phyloP scores from a whole-genome alignment of 2,329 filamentous ascomycete genomes.

The Penicillium sp. region DNA sequence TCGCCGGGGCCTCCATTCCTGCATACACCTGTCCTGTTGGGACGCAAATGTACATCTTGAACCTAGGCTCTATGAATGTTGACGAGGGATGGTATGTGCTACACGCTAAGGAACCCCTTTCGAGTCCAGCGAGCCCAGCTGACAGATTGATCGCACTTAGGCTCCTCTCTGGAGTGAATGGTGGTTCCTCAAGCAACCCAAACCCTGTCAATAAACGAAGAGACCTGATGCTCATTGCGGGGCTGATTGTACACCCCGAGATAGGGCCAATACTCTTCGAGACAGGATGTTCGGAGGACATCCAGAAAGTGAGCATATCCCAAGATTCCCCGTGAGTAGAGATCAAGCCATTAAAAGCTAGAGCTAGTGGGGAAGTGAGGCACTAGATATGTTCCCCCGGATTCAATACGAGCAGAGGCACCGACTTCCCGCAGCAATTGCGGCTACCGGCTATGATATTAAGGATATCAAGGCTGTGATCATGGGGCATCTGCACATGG shows the following conservation, averaged over 20 bases:
- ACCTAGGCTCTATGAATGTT: conserved; percentile 48
- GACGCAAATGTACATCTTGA: conserved; percentile 51
- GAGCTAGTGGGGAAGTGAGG: neutral
- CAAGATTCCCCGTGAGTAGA: too few species aligned
- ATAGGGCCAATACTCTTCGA: conserved; percentile 50
- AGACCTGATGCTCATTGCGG: too few species aligned
- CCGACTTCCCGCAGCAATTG: conserved; percentile 40
- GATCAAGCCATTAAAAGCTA: too few species aligned
- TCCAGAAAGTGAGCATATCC: conserved; percentile 39
- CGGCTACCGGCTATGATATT: conserved; percentile 44
- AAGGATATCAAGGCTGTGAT: conserved; percentile 51
- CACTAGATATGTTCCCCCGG: conserved; percentile 42
- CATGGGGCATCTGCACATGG: conserved; percentile 51
- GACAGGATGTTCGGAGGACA: conserved; percentile 49
- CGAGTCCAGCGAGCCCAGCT: too few species aligned
- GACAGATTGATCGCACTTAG: too few species aligned
- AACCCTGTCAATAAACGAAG: too few species aligned
- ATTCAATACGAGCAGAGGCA: conserved; percentile 34
- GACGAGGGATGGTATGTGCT: conserved; percentile 48
- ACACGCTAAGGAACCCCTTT: too few species aligned
- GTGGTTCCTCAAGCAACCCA: conserved; percentile 45
- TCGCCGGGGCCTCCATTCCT: conserved; percentile 10
- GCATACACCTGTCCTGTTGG: conserved; percentile 30
- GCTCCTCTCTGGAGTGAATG: conserved; percentile 16
- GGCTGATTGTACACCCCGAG: conserved; percentile 50